Conservation (phyloP, 208 protist genomes). For the Balamuthia mandrillaris region DNA sequence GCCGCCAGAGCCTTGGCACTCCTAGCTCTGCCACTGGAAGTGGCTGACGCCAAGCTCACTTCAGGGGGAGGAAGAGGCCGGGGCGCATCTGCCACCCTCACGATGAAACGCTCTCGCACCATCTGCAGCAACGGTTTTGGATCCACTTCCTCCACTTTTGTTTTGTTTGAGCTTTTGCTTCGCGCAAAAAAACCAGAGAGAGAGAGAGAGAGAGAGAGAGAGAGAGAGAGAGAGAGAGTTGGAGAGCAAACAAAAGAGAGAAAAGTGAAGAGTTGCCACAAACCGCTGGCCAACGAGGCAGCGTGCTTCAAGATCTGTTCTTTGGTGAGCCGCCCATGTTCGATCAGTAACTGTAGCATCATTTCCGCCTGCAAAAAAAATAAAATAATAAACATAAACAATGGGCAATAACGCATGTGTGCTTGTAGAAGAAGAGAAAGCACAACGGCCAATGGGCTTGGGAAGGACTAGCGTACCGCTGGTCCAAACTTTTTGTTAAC, state of each 20-base stretch:
- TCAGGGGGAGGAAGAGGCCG: background rate
- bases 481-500: background rate
- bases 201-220: background rate
- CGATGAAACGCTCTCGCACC: background rate
- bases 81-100: constrained; percentile 1
- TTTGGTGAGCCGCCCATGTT: background rate
- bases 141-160: too few relatives aligned
- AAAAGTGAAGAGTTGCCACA: background rate
- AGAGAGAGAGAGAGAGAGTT: background rate
- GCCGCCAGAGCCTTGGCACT: background rate
- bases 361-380: background rate
- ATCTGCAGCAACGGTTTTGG: background rate
- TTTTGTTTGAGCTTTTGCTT: too few relatives aligned
- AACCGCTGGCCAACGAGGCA: background rate
- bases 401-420: background rate
- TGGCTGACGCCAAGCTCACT: background rate
- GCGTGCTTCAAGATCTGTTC: background rate
- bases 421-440: too few relatives aligned
- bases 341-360: constrained; percentile 5
- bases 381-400: background rate
- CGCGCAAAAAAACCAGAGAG: too few relatives aligned
- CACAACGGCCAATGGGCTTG: too few relatives aligned
- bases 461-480: background rate
- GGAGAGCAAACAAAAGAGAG: background rate
- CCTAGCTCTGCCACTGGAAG: background rate